These are phyloP conservation scores for Davidsoniella virescens DNA, from an alignment of 2,329 filamentous ascomycete genomes.

Conservation along the genomic window DNA sequence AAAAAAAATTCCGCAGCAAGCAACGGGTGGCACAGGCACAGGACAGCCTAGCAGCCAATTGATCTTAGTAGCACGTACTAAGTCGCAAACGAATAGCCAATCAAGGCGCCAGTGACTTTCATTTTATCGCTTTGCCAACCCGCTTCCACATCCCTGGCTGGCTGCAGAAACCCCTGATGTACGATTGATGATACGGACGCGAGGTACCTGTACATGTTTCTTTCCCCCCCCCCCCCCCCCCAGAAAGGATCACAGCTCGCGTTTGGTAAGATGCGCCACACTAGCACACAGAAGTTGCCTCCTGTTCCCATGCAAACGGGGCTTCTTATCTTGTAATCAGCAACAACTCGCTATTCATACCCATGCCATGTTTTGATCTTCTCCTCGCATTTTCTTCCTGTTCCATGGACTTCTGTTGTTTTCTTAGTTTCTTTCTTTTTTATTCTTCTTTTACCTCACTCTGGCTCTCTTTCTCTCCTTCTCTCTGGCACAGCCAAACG, in stretches of 20 bases:
- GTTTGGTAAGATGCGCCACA: constrained; percentile 5
- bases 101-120: not conserved
- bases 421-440: not conserved
- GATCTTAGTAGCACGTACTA: constrained; percentile 1
- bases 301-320: constrained; percentile 5
- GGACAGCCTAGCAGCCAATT: constrained; percentile 1
- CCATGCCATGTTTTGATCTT: not conserved
- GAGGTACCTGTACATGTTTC: constrained; percentile 4
- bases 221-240: too few species aligned
- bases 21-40: not conserved
- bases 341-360: not conserved
- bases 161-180: constrained; percentile 8
- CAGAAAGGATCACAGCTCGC: not conserved
- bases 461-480: not conserved
- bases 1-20: not conserved
- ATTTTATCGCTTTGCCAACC: constrained; percentile 9
- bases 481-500: not conserved
- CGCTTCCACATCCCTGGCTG: constrained; percentile 4
- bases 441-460: not conserved
- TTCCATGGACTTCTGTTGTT: not conserved
- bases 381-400: not conserved
- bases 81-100: constrained; percentile 3
- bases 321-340: constrained; percentile 1
- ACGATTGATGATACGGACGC: not conserved
- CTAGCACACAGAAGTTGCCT: not conserved